Evolutionary conservation across 2,329 filamentous ascomycete species (phyloP).

Genomic region (Fusarium incarnatum): DNA sequence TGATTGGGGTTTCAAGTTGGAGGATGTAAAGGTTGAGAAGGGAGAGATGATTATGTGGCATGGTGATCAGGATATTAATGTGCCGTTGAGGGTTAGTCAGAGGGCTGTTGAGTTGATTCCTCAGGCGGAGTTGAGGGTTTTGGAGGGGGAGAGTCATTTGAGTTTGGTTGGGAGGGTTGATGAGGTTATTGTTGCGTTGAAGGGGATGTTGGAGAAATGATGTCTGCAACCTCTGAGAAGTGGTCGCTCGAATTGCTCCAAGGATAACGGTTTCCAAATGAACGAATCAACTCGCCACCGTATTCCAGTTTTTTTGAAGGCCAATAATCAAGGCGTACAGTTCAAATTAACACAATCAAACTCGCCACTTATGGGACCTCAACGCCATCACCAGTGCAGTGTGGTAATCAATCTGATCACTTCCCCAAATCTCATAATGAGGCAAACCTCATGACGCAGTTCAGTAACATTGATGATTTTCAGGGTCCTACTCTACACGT

Average conservation of each 20-base stretch:
- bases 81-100: constrained; percentile 14
- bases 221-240: no score
- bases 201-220: constrained; percentile 9
- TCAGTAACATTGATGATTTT: background rate
- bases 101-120: constrained; percentile 18
- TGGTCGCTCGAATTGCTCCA: no score
- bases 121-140: constrained; percentile 10
- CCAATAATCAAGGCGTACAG: no score
- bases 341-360: no score
- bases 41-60: constrained; percentile 29
- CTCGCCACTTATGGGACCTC: no score
- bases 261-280: no score
- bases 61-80: constrained; percentile 23
- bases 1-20: constrained; percentile 29
- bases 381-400: no score
- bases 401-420: background rate
- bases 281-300: no score
- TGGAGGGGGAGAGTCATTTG: constrained; percentile 31
- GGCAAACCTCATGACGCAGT: background rate
- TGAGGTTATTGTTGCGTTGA: constrained; percentile 3
- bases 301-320: no score
- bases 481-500: background rate
- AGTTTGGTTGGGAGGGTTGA: constrained; percentile 14
- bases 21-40: constrained; percentile 24
- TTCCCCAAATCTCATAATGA: background rate